Evolutionary conservation across 176 grass and related monocot genomes (phyloP).

Genomic region (Oryza meyeriana): DNA sequence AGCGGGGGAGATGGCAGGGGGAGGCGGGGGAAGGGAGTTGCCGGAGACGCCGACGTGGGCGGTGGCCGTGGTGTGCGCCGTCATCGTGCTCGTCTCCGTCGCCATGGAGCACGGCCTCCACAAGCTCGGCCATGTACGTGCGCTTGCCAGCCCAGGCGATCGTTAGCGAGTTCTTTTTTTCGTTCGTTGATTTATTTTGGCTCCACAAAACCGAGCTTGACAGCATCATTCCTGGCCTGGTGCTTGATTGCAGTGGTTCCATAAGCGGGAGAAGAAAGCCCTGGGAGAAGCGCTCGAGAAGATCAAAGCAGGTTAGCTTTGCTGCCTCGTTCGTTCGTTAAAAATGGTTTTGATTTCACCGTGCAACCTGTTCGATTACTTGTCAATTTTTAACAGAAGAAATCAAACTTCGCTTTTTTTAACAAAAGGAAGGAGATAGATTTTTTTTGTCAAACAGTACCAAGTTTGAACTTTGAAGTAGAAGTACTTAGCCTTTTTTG

Average conservation of each 20-base stretch:
- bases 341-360: neutral
- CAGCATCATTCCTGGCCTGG: neutral
- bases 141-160: neutral
- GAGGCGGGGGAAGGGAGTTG: constrained; percentile 26
- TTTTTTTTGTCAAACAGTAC: too few species aligned
- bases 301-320: constrained; percentile 62
- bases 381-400: neutral
- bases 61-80: constrained; percentile 58
- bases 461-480: too few species aligned
- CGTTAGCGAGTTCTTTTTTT: neutral
- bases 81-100: constrained; percentile 67
- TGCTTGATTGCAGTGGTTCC: constrained; percentile 63
- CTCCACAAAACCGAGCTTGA: neutral
- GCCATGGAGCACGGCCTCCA: constrained; percentile 70
- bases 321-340: too few species aligned
- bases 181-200: neutral
- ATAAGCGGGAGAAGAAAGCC: constrained; percentile 65
- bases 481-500: too few species aligned
- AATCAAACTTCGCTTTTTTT: neutral
- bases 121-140: constrained; percentile 58
- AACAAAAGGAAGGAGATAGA: too few species aligned
- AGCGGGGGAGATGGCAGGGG: constrained; percentile 20
- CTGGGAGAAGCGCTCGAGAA: constrained; percentile 83
- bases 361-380: neutral
- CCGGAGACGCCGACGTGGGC: constrained; percentile 72